phyloP scores from a whole-genome alignment of 495 filamentous ascomycete species.

The Parmelia sp. region DNA sequence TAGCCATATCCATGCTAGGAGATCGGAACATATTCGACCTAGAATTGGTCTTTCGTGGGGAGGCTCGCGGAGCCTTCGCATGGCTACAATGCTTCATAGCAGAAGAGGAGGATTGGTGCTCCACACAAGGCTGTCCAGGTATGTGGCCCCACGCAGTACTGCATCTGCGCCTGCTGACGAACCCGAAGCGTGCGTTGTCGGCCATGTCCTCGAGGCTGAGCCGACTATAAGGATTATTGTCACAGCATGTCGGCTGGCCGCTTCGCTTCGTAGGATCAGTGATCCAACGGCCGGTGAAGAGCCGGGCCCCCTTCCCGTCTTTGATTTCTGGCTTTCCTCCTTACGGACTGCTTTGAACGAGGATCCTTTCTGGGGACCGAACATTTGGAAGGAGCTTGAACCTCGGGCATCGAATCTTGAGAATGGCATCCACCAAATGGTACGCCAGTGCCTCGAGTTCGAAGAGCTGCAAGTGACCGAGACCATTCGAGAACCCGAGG shows the following conservation, averaged over 20 bases:
- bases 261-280: constrained; percentile 54
- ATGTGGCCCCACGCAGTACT: neutral
- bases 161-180: neutral
- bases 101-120: constrained; percentile 54
- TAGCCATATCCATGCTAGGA: constrained; percentile 43
- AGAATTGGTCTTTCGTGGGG: constrained; percentile 53
- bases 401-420: constrained; percentile 46
- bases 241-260: constrained; percentile 60
- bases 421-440: constrained; percentile 48
- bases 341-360: constrained; percentile 47
- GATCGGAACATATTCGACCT: constrained; percentile 45
- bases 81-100: constrained; percentile 56
- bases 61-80: constrained; percentile 53
- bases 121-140: constrained; percentile 49
- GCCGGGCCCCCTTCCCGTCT: constrained; percentile 33
- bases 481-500: constrained; percentile 1
- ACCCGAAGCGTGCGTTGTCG: constrained; percentile 43
- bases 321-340: constrained; percentile 50
- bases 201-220: constrained; percentile 50
- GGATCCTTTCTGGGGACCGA: constrained; percentile 53
- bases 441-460: constrained; percentile 48
- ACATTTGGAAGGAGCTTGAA: constrained; percentile 50
- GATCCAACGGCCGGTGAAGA: constrained; percentile 23
- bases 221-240: constrained; percentile 54
- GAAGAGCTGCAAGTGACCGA: constrained; percentile 7